Evolutionary conservation across 805 yeast species (phyloP), one percentile per base, ranked within the genome.

Genomic region (Starmerella geochares): DNA sequence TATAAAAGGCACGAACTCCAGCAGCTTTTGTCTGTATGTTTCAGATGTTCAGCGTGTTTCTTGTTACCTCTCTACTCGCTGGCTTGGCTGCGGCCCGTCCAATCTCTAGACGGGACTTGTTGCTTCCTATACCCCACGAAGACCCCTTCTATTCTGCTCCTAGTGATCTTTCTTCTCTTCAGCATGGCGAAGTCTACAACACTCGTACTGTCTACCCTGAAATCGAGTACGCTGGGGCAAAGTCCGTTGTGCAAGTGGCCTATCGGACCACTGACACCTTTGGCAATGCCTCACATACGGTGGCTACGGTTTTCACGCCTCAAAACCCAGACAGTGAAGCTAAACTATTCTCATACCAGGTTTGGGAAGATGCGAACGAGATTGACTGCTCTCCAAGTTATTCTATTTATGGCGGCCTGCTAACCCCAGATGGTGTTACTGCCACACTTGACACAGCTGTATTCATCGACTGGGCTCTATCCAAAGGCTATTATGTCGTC

Each of bases 341-440:
- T 14, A 52, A 52, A 25, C 36, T 60, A 7, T 33, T 60, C 19
- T 57, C 62, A 3, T 61, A 53, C 46, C 60, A 60, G 42, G 36
- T 53, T 20, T 55, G 56, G 42, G 63, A 61, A 45, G 62, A 59
- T 28, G 33, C 63, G 3, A 49, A 49, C 21, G 38, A 47, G 24
- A 37, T 57, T 33, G 40, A 54, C 33, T 60, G 63, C 50, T 57
- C 62, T 9, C 62, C 62, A 10, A 57, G 61, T 13, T 59, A 53
- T 38, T 24, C 55, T 19, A 11, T 58, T 19, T 53, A 50, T 27
- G 45, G 29, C 13, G 53, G 54, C 14, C 16, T 47, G 21, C 25
- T 27, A 13, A 29, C 50, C 16, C 53, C 53, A 21, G 47, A 49
- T 16, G 39, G 35, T 4, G 25, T 29, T 14, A 44, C n/a, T n/a